Evolutionary conservation across 441 rosid genomes (phyloP).

Genomic region (Populus hybrid): DNA sequence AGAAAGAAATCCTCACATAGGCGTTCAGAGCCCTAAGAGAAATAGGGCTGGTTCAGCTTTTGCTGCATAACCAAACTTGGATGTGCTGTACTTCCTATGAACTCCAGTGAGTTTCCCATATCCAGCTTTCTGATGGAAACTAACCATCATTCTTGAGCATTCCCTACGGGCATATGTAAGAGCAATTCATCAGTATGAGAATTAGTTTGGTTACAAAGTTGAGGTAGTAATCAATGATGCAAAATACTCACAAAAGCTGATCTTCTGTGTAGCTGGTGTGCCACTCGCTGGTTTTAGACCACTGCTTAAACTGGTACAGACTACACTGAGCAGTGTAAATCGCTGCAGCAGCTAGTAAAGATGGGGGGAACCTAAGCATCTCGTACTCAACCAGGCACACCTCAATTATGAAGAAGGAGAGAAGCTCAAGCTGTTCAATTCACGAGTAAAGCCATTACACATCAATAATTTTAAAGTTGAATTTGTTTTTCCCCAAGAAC

Average conservation of each 20-base stretch:
- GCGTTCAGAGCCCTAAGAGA: neutral
- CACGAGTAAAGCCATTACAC: neutral
- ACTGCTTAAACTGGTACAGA: slow-evolving; percentile 50
- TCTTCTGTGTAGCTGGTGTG: slow-evolving; percentile 63
- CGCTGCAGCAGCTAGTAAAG: slow-evolving; percentile 73
- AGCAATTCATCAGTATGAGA: neutral
- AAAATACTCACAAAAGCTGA: slow-evolving; percentile 59
- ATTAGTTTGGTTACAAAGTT: neutral
- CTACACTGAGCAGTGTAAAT: slow-evolving; percentile 77
- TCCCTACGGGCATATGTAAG: slow-evolving; percentile 39
- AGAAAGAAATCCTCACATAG: too few species aligned
- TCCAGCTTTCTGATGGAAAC: slow-evolving; percentile 57
- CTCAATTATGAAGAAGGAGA: slow-evolving; percentile 79
- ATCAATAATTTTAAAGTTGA: too few species aligned
- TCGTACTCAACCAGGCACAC: slow-evolving; percentile 78
- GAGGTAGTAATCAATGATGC: neutral
- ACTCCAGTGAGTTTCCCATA: slow-evolving; percentile 78
- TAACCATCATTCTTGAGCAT: slow-evolving; percentile 69
- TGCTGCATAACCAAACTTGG: slow-evolving; percentile 66
- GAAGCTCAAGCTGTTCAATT: slow-evolving; percentile 59
- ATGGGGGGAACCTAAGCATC: slow-evolving; percentile 74
- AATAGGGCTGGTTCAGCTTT: slow-evolving; percentile 50
- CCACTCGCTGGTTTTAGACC: slow-evolving; percentile 75
- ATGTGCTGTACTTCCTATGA: slow-evolving; percentile 70
- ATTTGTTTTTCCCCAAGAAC: neutral